Evolutionary conservation across 108 stramenopile species (phyloP), one percentile per base, ranked within the genome.

Genomic region (Mayamaea pseudoterrestris): DNA sequence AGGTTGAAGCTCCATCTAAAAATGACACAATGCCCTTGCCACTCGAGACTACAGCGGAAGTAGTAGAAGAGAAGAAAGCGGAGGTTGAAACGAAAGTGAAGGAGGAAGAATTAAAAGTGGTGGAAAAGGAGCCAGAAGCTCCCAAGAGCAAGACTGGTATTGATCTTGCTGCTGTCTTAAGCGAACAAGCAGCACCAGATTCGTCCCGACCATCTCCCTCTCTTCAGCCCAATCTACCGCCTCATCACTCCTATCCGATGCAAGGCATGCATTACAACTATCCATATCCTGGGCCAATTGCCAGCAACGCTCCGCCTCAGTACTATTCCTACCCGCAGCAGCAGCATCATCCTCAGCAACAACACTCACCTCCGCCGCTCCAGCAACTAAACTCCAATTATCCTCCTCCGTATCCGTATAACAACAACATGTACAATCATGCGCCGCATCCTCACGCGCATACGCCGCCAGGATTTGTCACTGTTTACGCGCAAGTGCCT

Each of bases 401-500:
- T n/a, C 37, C 37, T 18, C 37, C 3, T 3, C 18, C 37, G 37
- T 39, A 39, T 12, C n/a, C n/a, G n/a, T n/a, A n/a, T n/a, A n/a
- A n/a, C n/a, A n/a, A n/a, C n/a, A n/a, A n/a, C n/a, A n/a, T n/a
- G n/a, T 12, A 34, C 20, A 14, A 39, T 20, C 18, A 14, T 18
- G 16, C 37, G 37, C 37, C 37, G 37, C 37, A 39, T 39, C 37
- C 8, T 34, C 32, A 34, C 20, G 18, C 37, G 18, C 21, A 21
- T 14, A 13, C 41, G 14, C 56, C 60, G 27, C 48, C 56, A 3
- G 58, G 61, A 40, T 73, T 60, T 43, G 65, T 74, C 0, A 64
- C 62, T 0, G 32, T 79, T 30, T 78, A 79, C 50, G 75, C 74
- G 11, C 77, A 78, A 39, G 78, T 79, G 21, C 77, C 82, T 34